Evolutionary conservation across 2,329 filamentous ascomycete species (phyloP), one percentile per base, ranked within the genome.

Genomic region (Epichloe sp.): DNA sequence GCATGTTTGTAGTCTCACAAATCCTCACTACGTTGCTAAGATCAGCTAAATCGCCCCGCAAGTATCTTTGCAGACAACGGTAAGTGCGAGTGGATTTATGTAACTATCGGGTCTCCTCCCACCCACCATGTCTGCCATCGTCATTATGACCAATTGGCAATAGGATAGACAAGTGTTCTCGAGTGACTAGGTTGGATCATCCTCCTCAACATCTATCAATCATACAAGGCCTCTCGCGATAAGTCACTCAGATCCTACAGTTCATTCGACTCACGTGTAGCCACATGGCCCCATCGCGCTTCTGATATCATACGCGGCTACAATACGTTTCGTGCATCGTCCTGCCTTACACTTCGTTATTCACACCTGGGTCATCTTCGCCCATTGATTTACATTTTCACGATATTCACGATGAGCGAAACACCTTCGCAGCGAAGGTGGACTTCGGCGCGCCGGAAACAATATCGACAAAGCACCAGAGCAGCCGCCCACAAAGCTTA

Each of bases 401-500:
- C 19, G 23, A 54, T 54, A 8, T 31, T 26, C 47, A 48, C 19
- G 26, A 54, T 54, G 52, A 50, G 19, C 47, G 52, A 52, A 37
- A 48, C 44, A 14, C 47, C 52, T 31, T 49, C 44, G 42, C 47
- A 47, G n/a, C 49, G 49, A 34, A 52, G 23, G 17, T 59, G 60
- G 34, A 69, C 66, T 45, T 63, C 68, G 34, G 61, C 60, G 40
- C 67, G 67, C 40, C 67, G 66, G 40, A 62, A 65, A 49, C 62
- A 66, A 60, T 71, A 57, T 67, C 72, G 61, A 62, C 69, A 61
- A 58, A 66, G 61, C 63, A 70, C 56, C 62, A 71, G 56, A 62
- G 59, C 56, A 57, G 65, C 71, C 15, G 66, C 65, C 11, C 73
- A 73, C 53, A 80, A 76, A 63, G 72, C 71, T n/a, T 80, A 80